Conservation (phyloP, 768 basidiomycete genomes). For the Tricholoma hemisulphureum region DNA sequence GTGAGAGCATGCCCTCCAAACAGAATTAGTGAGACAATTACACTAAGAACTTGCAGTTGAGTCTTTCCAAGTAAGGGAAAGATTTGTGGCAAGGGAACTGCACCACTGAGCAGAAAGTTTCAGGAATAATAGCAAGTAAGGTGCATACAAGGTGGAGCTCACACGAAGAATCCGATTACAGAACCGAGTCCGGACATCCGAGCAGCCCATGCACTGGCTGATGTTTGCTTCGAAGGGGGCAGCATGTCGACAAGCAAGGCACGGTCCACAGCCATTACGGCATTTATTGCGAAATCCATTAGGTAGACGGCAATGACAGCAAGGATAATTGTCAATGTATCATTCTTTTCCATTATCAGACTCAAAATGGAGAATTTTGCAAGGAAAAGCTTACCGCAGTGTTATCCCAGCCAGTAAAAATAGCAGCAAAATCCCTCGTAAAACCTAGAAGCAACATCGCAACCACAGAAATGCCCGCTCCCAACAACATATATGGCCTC, state of each 20-base stretch:
- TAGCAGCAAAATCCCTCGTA: slow-evolving; percentile 62
- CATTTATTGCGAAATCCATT: slow-evolving; percentile 60
- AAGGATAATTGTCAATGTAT: slow-evolving; percentile 67
- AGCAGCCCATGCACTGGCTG: slow-evolving; percentile 93
- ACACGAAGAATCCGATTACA: slow-evolving; percentile 87
- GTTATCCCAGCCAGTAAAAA: slow-evolving; percentile 36
- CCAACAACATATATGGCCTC: slow-evolving; percentile 80
- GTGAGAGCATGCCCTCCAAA: slow-evolving; percentile 64
- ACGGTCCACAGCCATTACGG: slow-evolving; percentile 86
- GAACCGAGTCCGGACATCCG: slow-evolving; percentile 88
- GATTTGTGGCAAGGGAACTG: slow-evolving; percentile 66
- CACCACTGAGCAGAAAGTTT: slow-evolving; percentile 53
- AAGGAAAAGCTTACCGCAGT: not conserved
- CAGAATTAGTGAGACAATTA: slow-evolving; percentile 71
- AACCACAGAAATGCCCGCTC: slow-evolving; percentile 59
- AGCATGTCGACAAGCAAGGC: slow-evolving; percentile 87
- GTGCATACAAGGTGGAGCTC: slow-evolving; percentile 28
- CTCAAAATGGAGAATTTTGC: not conserved
- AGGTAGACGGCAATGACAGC: slow-evolving; percentile 58
- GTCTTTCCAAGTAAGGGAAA: slow-evolving; percentile 76
- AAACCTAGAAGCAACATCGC: slow-evolving; percentile 86
- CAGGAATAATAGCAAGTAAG: not conserved
- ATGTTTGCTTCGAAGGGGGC: slow-evolving; percentile 70
- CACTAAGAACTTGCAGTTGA: slow-evolving; percentile 78
- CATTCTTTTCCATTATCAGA: slow-evolving; percentile 42